Base-by-base conservation (phyloP, 2,329 filamentous ascomycete genomes). In the Colletotrichum shisoi region DNA sequence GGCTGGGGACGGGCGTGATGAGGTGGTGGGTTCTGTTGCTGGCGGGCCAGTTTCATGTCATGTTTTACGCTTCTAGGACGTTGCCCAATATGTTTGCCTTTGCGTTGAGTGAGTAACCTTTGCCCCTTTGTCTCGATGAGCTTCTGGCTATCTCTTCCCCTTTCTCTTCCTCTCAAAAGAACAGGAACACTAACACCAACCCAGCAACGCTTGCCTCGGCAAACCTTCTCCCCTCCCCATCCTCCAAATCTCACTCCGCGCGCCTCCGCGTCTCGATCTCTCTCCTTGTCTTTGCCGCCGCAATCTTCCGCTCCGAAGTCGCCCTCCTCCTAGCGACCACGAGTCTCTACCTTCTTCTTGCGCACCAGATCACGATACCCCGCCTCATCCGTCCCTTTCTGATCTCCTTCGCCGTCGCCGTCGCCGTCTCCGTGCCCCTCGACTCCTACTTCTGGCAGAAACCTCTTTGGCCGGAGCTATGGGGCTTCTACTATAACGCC, bases 11-110 rank as follows among this genome's bases (percentile, higher is more conserved):
- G 34, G 82, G 82, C 4, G 86, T 89, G 3, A 90, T 87, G 4
- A 83, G 88, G 62, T 98, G 94, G 93, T 99, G 91, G 80, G 79
- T 90, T 4, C 69, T 92, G 45, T 83, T 98, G 61, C 90, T 93
- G 74, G 86, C 87, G 1, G 90, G 88, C 77, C 94, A 98, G 78
- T 99, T 99, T 74, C 95, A 99, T 79, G 81, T 96, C 69, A 84
- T 95, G 69, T 99, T 93, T 79, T 99, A 99, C 81, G 90, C 94
- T 15, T 95, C 93, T 17, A 85, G 95, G 68, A 95, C 93, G 2
- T 80, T 99, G 71, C 95, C 95, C 2, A 99, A 99, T 76, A 97
- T 96, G 91, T 96, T 97, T 79, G 94, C 95, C 21, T 95, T 98
- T 80, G 87, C 88, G 11, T 80, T 97, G 66, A 92, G 90, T 94